Conservation (phyloP, 345 rosid genomes). For the Gossypioides kirkii region DNA sequence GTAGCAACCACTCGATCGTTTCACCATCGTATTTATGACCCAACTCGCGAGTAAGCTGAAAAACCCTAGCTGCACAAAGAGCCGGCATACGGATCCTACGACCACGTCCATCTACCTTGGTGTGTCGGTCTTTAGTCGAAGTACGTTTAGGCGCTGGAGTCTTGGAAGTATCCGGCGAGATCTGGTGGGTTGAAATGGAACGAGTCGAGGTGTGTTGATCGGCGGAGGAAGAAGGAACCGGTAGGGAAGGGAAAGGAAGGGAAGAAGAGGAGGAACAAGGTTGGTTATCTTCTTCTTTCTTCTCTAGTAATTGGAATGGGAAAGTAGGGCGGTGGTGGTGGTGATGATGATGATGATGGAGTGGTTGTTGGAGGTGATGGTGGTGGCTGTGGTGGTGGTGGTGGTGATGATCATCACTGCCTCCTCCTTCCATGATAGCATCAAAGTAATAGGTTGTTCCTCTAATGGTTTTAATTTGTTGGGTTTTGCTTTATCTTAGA, state of each 20-base stretch:
- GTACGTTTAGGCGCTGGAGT: constrained; percentile 77
- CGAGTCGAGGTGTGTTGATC: constrained; percentile 34
- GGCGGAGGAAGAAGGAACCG: constrained; percentile 38
- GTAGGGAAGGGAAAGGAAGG: constrained; percentile 69
- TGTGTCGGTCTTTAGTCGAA: constrained; percentile 92
- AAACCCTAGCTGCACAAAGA: constrained; percentile 97
- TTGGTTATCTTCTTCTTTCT: constrained; percentile 64
- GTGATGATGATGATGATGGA: constrained; percentile 27
- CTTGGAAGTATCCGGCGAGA: constrained; percentile 38
- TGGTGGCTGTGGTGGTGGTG: constrained; percentile 40
- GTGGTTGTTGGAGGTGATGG: not conserved
- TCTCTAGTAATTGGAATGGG: constrained; percentile 86
- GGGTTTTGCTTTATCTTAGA: not conserved
- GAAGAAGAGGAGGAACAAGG: constrained; percentile 60
- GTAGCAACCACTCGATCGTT: constrained; percentile 97
- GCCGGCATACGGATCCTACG: constrained; percentile 98
- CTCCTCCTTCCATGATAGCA: constrained; percentile 64
- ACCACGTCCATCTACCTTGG: constrained; percentile 94
- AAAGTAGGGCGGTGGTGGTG: constrained; percentile 55
- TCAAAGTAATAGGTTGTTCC: constrained; percentile 32
- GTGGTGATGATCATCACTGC: constrained; percentile 47
- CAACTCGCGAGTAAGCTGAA: constrained; percentile 83
- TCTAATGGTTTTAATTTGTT: constrained; percentile 21
- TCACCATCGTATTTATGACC: constrained; percentile 97
- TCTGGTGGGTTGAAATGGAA: constrained; percentile 31